Evolutionary conservation across 73 alveolate species (phyloP).

Genomic region (Paraurostyla sp.): DNA sequence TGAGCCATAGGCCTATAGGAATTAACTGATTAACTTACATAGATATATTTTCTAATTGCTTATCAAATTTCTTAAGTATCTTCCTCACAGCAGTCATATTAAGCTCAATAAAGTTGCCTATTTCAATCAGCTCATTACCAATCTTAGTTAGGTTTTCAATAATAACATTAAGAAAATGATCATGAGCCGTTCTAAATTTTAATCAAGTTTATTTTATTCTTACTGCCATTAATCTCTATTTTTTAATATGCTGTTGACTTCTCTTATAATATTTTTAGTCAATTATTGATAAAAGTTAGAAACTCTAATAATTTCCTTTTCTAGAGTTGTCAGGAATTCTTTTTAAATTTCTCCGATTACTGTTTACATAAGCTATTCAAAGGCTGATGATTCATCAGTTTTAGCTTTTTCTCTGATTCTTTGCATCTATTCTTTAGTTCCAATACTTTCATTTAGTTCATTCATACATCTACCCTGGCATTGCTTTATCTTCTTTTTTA

Average conservation of each 20-base stretch:
- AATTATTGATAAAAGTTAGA: slow-evolving; percentile 41
- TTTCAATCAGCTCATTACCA: slow-evolving; percentile 51
- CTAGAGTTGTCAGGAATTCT: slow-evolving; percentile 42
- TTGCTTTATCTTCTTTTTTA: slow-evolving; percentile 55
- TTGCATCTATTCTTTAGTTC: background rate
- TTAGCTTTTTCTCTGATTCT: slow-evolving; percentile 41
- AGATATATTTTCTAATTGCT: slow-evolving; percentile 29
- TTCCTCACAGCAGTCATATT: slow-evolving; percentile 68
- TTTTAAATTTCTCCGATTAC: slow-evolving; percentile 42
- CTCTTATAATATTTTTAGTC: slow-evolving; percentile 46
- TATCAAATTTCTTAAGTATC: slow-evolving; percentile 63
- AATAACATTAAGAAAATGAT: slow-evolving; percentile 45
- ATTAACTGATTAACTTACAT: slow-evolving; percentile 29
- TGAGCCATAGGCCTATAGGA: slow-evolving; percentile 45
- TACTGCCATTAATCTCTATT: slow-evolving; percentile 68
- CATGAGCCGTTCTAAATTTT: slow-evolving; percentile 40
- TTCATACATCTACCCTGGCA: slow-evolving; percentile 30
- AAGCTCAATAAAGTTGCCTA: slow-evolving; percentile 46
- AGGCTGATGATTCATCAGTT: background rate
- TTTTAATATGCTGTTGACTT: slow-evolving; percentile 25
- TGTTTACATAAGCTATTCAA: slow-evolving; percentile 20
- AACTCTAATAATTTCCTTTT: slow-evolving; percentile 43
- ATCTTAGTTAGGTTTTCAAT: slow-evolving; percentile 53
- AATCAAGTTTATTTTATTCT: background rate
- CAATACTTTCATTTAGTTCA: slow-evolving; percentile 10